Conservation (phyloP, 2,329 filamentous ascomycete species). For the Colletotrichum tanaceti region DNA sequence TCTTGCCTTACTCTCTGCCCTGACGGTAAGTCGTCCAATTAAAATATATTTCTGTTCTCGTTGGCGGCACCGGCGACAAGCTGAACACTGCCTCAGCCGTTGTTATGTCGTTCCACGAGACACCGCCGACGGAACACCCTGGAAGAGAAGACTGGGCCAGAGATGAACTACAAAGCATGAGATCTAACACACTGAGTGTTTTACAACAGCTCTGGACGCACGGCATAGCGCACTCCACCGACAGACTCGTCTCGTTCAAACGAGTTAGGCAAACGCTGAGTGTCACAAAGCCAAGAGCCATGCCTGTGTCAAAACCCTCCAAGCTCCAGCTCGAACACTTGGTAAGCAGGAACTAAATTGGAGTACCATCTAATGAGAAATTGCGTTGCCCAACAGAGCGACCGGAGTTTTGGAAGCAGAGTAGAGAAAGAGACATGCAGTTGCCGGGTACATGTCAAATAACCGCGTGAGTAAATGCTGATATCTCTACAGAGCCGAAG, state of each 20-base stretch:
- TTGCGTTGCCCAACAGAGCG: constrained; percentile 45
- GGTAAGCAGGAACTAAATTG: constrained; percentile 1
- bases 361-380: not conserved
- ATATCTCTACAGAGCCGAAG: constrained; percentile 29
- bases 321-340: constrained; percentile 53
- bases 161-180: constrained; percentile 50
- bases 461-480: not conserved
- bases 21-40: constrained; percentile 60
- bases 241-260: constrained; percentile 56
- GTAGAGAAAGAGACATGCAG: constrained; percentile 45
- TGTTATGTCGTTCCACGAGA: constrained; percentile 76
- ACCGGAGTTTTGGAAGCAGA: constrained; percentile 49
- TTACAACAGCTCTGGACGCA: constrained; percentile 53
- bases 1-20: constrained; percentile 77
- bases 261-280: constrained; percentile 49
- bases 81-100: constrained; percentile 61
- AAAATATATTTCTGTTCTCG: not conserved
- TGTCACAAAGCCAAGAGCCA: not conserved
- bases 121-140: constrained; percentile 52
- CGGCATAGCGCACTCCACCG: constrained; percentile 53
- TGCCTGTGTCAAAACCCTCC: constrained; percentile 61
- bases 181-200: constrained; percentile 53
- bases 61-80: constrained; percentile 25
- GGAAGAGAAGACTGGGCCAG: constrained; percentile 43
- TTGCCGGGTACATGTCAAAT: not conserved